Evolutionary conservation across 1,139 yeast genomes (phyloP).

Genomic region (Taiozyma sp.): DNA sequence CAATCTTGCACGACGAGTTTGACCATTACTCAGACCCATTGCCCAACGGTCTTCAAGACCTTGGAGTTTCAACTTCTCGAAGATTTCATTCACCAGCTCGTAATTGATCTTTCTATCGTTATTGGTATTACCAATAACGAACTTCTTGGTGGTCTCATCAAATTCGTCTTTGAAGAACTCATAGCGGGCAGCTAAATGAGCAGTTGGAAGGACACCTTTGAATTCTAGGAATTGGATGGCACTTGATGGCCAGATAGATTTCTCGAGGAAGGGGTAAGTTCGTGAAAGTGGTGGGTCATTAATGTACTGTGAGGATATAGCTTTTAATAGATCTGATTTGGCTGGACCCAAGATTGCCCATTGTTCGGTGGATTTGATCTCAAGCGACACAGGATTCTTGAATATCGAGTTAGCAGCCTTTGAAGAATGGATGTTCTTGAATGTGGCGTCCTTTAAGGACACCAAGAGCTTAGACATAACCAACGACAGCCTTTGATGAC

Average conservation of each 20-base stretch:
- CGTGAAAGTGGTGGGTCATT: conserved; percentile 51
- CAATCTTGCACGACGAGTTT: conserved; percentile 80
- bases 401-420: conserved; percentile 11
- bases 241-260: conserved; percentile 37
- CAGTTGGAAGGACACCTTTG: conserved; percentile 57
- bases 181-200: conserved; percentile 83
- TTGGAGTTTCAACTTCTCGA: conserved; percentile 47
- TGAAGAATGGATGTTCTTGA: conserved; percentile 11
- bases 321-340: conserved; percentile 37
- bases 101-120: conserved; percentile 27
- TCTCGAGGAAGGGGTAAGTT: conserved; percentile 46
- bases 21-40: conserved; percentile 89
- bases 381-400: conserved; percentile 20
- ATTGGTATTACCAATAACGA: conserved; percentile 37
- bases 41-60: conserved; percentile 69
- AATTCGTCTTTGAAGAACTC: conserved; percentile 81
- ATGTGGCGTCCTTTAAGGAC: conserved; percentile 15
- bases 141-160: conserved; percentile 67
- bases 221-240: conserved; percentile 55
- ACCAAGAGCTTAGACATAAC: conserved; percentile 9
- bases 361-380: conserved; percentile 30
- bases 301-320: conserved; percentile 41
- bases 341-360: conserved; percentile 50
- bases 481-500: not conserved
- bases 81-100: conserved; percentile 34